A percentile compares a stretch with the other conserved stretches of the same genome.
phyloP scores from a whole-genome alignment of 2,329 filamentous ascomycete genomes.

The Botrytis porri region DNA sequence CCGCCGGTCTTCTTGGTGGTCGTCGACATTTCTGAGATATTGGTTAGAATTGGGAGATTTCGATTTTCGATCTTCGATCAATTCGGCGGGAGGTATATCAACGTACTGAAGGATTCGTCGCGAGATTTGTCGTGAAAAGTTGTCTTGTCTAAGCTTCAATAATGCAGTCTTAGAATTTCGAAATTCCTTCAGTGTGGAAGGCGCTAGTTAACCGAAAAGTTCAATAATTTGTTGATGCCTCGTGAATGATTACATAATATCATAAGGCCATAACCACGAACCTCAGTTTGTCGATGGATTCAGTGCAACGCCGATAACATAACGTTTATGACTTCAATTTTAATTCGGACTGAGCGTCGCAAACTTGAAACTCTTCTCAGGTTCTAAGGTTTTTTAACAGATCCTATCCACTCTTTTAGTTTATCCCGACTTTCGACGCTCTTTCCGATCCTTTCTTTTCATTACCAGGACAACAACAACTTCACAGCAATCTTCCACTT shows the following conservation, averaged over 20 bases:
- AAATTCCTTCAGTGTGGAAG: slow-evolving; percentile 24
- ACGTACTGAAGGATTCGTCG: slow-evolving; percentile 34
- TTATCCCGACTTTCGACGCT: not conserved
- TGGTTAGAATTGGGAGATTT: slow-evolving; percentile 15
- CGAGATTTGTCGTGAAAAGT: slow-evolving; percentile 29
- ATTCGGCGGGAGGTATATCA: slow-evolving; percentile 5
- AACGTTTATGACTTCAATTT: not conserved
- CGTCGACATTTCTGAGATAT: slow-evolving; percentile 56
- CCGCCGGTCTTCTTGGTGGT: slow-evolving; percentile 66
- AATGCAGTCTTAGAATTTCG: slow-evolving; percentile 21
- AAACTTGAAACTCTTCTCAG: not conserved
- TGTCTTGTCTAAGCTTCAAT: slow-evolving; percentile 24
- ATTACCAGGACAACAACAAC: slow-evolving; percentile 4
- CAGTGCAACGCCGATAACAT: slow-evolving; percentile 14
- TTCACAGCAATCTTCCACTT: not conserved
- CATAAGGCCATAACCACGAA: not conserved
- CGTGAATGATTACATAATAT: not conserved
- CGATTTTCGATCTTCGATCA: slow-evolving; percentile 15
- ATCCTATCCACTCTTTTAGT: slow-evolving; percentile 10
- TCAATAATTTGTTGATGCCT: slow-evolving; percentile 8
- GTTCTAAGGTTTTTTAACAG: not conserved
- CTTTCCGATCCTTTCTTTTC: slow-evolving; percentile 8
- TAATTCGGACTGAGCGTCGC: not conserved
- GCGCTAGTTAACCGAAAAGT: slow-evolving; percentile 19
- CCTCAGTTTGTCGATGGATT: not conserved